Evolutionary conservation across 2,329 filamentous ascomycete species (phyloP), one percentile per base, ranked within the genome.

Genomic region (Stachybotrys elegans): DNA sequence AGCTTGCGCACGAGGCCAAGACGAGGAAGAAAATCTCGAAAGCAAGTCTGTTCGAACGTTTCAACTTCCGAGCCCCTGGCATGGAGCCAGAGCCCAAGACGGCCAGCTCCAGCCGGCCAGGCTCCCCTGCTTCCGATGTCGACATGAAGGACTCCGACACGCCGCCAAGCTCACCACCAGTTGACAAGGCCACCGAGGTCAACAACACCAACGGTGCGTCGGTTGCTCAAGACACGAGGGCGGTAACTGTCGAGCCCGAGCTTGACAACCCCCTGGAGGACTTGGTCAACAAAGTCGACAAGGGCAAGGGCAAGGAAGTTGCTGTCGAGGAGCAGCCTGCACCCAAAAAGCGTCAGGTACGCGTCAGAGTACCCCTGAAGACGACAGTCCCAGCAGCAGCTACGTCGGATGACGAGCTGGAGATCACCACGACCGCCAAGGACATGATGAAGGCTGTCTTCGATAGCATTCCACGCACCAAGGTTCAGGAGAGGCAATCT

Each of bases 21-120:
- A 95, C 89, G 2, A 91, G 86, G 65, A 97, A 93, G 73, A 95
- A 89, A 68, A 86, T 95, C 51, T 83, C 84, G 6, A 93, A 91
- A 54, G 80, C 83, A 29, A 86, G 86, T 47, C 73, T 98, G 2
- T 86, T 97, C 57, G 84, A 88, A 43, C 79, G 80, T 20, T 95
- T 97, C 70, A 90, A 91, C 58, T 91, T 84, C 57, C 79, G 75
- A 55, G 69, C 73, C 6, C 59, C 61, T 11, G 67, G 64, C 3
- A 42, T 55, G 4, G 51, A 62, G 8, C 45, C 57, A 3, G 57
- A 60, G 40, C 57, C 38, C 41, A 68, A 71, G 43, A 63, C 67
- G 12, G 53, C 68, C 6, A 81, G 74, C 59, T 86, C 84, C 4
- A 83, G 79, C 51, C 67, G 72, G 22, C 70, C 72, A 2, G 63